Evolutionary conservation across 2,329 filamentous ascomycete genomes (phyloP), one percentile per base, ranked within the genome.

Genomic region (Byssoonygena ceratinophila): DNA sequence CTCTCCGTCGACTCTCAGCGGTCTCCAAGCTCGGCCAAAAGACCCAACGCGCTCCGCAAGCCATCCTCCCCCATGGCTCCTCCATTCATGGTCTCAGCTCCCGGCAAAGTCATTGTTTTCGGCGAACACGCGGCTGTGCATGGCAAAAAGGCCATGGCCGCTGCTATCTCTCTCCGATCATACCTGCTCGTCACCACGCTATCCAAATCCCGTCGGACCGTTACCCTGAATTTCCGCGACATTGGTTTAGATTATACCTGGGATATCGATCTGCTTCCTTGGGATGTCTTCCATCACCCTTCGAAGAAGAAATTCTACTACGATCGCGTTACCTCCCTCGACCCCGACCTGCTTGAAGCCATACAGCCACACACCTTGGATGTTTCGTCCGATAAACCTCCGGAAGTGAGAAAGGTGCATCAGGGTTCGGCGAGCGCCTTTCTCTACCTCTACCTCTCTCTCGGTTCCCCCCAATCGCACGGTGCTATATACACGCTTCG

Each of bases 71-170:
- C 81, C 1, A 78, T 84, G 73, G 78, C 92, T 71, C 90, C 91
- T 40, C 76, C 90, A 56, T 98, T 98, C 67, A 95, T 98, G 87
- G 90, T 97, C 53, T 97, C 92, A 14, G 91, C 94, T 1, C 92
- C 92, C 0, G 94, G 91, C 58, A 98, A 98, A 69, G 92, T 96
- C 65, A 98, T 98, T 67, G 87, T 97, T 50, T 97, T 91, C 71
- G 92, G 92, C 59, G 92, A 98, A 69, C 92, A 98, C 73, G 86
- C 92, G 1, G 92, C 97, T n/a, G 92, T 98, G 18, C 82, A 98
- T 65, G 90, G 90, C 65, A 97, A 96, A 84, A 82, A 89, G 60
- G 91, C 92, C 54, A 91, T 98, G 69, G 92, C 92, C 49, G 94
- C 92, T 22, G 84, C 92, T 27, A 94, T 98, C 54, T 95, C 92